Evolutionary conservation across 805 yeast species (phyloP).

Genomic region (Metschnikowia proteae): DNA sequence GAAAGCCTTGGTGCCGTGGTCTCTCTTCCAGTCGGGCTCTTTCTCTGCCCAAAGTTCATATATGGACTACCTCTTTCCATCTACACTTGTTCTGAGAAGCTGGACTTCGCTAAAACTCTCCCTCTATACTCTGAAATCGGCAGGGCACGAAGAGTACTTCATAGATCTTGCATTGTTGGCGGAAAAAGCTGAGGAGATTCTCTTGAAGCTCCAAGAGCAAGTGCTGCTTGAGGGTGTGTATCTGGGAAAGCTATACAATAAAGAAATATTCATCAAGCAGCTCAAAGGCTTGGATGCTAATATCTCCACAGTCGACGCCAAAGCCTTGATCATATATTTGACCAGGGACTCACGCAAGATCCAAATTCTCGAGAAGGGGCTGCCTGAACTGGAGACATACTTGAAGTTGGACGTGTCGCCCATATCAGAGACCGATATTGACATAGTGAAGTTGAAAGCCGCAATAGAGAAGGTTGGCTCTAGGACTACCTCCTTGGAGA

Average conservation of each 20-base stretch:
- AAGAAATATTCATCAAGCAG: conserved; percentile 10
- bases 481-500: conserved; percentile 20
- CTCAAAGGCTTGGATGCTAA: conserved; percentile 7
- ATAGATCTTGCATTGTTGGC: conserved; percentile 13
- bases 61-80: conserved; percentile 12
- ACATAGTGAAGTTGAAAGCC: conserved; percentile 26
- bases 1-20: conserved; percentile 13
- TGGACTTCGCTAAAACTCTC: conserved; percentile 1
- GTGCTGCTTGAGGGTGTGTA: conserved; percentile 13
- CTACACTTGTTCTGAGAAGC: conserved; percentile 6
- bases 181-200: conserved; percentile 1
- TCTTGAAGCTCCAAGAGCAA: background rate
- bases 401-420: conserved; percentile 21
- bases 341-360: conserved; percentile 22
- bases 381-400: conserved; percentile 5
- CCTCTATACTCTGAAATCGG: background rate
- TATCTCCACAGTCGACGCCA: conserved; percentile 24
- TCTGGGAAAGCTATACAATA: conserved; percentile 17
- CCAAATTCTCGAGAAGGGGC: background rate
- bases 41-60: background rate
- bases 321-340: conserved; percentile 26
- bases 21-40: conserved; percentile 8
- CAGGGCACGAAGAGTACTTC: conserved; percentile 19
- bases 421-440: conserved; percentile 29
- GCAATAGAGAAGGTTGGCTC: conserved; percentile 18